A percentile compares a stretch with the other conserved stretches of the same genome.
Evolutionary conservation across 1,284 basidiomycete species (phyloP).

Genomic region (Puccinia sorghi): DNA sequence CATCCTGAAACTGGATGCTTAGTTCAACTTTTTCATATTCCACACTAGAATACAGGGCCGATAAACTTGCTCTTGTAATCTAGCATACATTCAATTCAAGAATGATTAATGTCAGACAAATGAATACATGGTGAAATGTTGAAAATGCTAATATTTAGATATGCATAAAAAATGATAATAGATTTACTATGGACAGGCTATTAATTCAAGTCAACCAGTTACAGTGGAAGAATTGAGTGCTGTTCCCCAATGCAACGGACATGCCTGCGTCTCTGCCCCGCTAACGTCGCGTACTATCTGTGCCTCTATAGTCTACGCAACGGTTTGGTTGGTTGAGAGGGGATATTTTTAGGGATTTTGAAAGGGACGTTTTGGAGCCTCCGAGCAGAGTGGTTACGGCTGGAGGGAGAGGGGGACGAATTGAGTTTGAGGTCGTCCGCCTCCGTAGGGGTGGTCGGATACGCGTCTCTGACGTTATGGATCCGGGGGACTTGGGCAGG

Average conservation of each 20-base stretch:
- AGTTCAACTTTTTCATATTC: no score
- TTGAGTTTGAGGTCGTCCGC: not conserved
- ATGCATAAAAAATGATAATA: constrained; percentile 1
- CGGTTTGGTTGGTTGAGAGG: not conserved
- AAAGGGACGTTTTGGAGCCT: constrained; percentile 34
- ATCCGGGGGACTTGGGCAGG: constrained; percentile 23
- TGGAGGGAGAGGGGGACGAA: not conserved
- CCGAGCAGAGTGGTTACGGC: not conserved
- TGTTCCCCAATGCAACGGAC: not conserved
- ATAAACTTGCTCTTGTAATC: no score
- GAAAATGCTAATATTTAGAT: not conserved
- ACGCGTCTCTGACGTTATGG: constrained; percentile 11
- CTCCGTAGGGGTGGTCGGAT: constrained; percentile 17
- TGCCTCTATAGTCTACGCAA: constrained; percentile 6
- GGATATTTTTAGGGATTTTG: constrained; percentile 21
- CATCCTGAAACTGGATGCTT: no score
- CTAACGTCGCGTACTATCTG: not conserved
- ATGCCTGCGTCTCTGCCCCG: not conserved
- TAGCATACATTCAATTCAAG: no score
- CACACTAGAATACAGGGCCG: no score
- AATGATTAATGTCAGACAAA: not conserved
- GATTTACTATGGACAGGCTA: not conserved
- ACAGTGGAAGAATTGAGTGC: not conserved
- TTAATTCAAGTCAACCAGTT: not conserved
- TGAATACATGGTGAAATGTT: constrained; percentile 7